phyloP scores from a whole-genome alignment of 345 rosid genomes.

The Mercurialis annua region DNA sequence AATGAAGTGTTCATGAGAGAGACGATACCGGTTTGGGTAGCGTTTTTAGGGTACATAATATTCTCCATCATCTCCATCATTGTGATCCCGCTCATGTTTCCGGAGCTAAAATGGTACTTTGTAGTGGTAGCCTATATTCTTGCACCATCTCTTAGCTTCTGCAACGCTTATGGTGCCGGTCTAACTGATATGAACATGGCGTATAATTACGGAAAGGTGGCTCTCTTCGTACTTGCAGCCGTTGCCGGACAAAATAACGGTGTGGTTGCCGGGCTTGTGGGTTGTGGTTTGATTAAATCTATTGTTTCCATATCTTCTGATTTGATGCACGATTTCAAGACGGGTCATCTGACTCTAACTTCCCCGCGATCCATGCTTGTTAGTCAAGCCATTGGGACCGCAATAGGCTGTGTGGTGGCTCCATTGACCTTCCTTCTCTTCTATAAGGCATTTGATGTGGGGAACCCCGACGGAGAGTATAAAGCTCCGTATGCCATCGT shows the following conservation, averaged over 20 bases:
- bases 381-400: slow-evolving; percentile 82
- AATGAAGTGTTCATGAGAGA: slow-evolving; percentile 73
- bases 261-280: slow-evolving; percentile 83
- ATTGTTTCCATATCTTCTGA: slow-evolving; percentile 83
- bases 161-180: slow-evolving; percentile 97
- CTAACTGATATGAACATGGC: slow-evolving; percentile 98
- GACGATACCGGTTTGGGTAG: slow-evolving; percentile 74
- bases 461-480: slow-evolving; percentile 86
- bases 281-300: slow-evolving; percentile 86
- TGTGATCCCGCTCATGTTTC: slow-evolving; percentile 75
- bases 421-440: slow-evolving; percentile 81
- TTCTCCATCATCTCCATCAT: slow-evolving; percentile 72
- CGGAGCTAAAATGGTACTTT: slow-evolving; percentile 84
- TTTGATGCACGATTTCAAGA: slow-evolving; percentile 94
- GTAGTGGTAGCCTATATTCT: slow-evolving; percentile 79
- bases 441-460: slow-evolving; percentile 87
- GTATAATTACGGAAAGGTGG: slow-evolving; percentile 87
- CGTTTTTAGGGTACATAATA: slow-evolving; percentile 56
- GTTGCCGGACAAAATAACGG: slow-evolving; percentile 59
- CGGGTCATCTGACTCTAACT: slow-evolving; percentile 83
- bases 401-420: slow-evolving; percentile 82
- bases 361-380: slow-evolving; percentile 88
- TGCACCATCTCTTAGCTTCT: slow-evolving; percentile 87
- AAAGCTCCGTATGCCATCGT: slow-evolving; percentile 92
- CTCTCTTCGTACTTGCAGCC: slow-evolving; percentile 80